Conservation (phyloP, 2,329 filamentous ascomycete species). For the Onygenales sp. region DNA sequence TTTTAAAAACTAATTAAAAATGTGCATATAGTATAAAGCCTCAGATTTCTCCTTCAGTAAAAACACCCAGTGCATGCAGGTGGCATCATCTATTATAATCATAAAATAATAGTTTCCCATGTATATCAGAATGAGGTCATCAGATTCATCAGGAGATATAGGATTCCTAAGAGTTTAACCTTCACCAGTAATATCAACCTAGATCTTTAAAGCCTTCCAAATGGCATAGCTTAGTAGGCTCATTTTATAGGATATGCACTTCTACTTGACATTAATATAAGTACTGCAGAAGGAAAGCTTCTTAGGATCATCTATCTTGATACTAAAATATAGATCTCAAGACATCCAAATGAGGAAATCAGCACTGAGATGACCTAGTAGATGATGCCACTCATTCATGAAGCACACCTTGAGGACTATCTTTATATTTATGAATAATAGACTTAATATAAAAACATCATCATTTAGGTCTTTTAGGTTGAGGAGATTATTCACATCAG, state of each 20-base stretch:
- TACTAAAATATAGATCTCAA: no score
- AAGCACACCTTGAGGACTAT: no score
- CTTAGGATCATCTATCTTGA: neutral
- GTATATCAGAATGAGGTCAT: neutral
- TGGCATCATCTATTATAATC: neutral
- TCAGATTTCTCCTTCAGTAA: neutral
- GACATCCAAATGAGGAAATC: no score
- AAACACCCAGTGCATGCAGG: neutral
- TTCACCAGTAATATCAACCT: neutral
- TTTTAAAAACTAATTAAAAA: neutral
- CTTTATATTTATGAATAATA: no score
- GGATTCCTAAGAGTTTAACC: neutral
- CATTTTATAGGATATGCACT: neutral
- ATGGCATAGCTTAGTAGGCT: neutral
- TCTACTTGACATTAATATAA: neutral
- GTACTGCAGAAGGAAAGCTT: neutral
- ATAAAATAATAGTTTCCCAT: neutral
- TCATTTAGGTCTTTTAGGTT: no score
- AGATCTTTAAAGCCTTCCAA: neutral
- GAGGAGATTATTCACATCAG: no score
- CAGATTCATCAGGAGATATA: neutral
- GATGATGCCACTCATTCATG: no score
- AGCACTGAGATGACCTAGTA: no score
- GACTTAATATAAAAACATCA: no score
- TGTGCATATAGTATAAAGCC: neutral